A percentile compares a stretch with the other conserved stretches of the same genome.
These are phyloP conservation scores for Tylopilus felleus DNA, from an alignment of 768 basidiomycete genomes.

Conservation along the genomic window DNA sequence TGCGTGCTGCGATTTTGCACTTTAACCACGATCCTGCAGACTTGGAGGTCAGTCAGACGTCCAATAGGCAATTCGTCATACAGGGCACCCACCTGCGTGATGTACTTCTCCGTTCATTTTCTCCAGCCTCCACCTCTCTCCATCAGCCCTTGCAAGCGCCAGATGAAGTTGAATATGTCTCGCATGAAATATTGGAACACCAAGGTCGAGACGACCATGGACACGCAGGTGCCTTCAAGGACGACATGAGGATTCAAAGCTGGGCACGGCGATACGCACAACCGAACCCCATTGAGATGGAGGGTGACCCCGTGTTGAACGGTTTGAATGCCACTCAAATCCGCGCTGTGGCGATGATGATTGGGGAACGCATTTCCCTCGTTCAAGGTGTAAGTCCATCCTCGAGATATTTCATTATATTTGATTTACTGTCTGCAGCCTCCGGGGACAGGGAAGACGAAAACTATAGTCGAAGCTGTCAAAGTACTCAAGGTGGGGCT, in stretches of 20 bases:
- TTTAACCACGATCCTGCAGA: slow-evolving; percentile 52
- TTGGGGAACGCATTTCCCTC: slow-evolving; percentile 72
- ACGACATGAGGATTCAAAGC: slow-evolving; percentile 74
- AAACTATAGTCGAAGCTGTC: slow-evolving; percentile 84
- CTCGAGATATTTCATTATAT: not conserved
- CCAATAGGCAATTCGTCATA: slow-evolving; percentile 50
- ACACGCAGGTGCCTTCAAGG: slow-evolving; percentile 52
- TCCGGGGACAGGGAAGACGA: slow-evolving; percentile 91
- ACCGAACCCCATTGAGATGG: slow-evolving; percentile 56
- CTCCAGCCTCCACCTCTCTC: slow-evolving; percentile 22
- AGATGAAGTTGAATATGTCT: slow-evolving; percentile 38
- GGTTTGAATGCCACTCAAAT: slow-evolving; percentile 75
- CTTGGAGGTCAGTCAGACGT: slow-evolving; percentile 34
- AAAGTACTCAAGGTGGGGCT: slow-evolving; percentile 66
- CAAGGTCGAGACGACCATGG: slow-evolving; percentile 23
- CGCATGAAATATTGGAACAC: slow-evolving; percentile 39
- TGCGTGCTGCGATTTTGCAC: slow-evolving; percentile 60
- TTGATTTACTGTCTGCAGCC: slow-evolving; percentile 45
- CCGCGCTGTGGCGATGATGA: slow-evolving; percentile 82
- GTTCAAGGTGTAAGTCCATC: slow-evolving; percentile 75
- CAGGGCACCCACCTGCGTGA: slow-evolving; percentile 75
- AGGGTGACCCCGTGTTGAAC: slow-evolving; percentile 71
- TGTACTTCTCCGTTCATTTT: slow-evolving; percentile 60
- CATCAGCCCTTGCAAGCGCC: slow-evolving; percentile 36
- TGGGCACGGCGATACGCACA: slow-evolving; percentile 73